These are phyloP conservation scores for Hericium erinaceus DNA, from an alignment of 768 basidiomycete species.

Conservation along the genomic window DNA sequence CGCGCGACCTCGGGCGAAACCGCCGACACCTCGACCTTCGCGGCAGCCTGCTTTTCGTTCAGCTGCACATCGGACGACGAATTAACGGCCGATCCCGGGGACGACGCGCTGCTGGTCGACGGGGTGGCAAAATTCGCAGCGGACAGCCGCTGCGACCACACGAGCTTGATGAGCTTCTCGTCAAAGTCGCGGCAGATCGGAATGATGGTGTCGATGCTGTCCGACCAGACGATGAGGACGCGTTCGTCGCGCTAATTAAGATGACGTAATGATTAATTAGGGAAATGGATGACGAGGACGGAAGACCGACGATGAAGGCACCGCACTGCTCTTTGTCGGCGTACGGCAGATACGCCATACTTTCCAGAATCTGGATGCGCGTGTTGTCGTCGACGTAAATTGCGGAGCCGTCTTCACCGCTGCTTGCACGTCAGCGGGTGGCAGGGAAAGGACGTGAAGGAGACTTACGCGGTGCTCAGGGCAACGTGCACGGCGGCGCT, in stretches of 20 bases:
- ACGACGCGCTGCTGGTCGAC: constrained; percentile 27
- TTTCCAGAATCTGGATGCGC: constrained; percentile 78
- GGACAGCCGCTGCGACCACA: constrained; percentile 44
- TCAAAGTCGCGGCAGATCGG: constrained; percentile 67
- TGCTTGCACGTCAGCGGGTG: constrained; percentile 17
- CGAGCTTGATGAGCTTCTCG: constrained; percentile 68
- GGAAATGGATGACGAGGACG: not conserved
- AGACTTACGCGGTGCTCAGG: constrained; percentile 53
- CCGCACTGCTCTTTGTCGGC: constrained; percentile 90
- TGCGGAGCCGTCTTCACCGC: constrained; percentile 47
- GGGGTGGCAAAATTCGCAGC: not conserved
- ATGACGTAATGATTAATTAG: not conserved
- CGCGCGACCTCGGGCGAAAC: not conserved
- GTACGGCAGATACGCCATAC: constrained; percentile 52
- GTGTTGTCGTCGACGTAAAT: constrained; percentile 74
- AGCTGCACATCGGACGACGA: constrained; percentile 35
- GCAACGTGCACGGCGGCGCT: constrained; percentile 78
- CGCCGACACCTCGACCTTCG: not conserved
- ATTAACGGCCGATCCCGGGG: not conserved
- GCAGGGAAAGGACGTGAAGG: not conserved
- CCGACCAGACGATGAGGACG: constrained; percentile 79
- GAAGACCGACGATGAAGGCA: constrained; percentile 63
- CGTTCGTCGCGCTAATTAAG: constrained; percentile 63
- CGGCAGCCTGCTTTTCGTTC: constrained; percentile 32
- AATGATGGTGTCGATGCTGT: constrained; percentile 73